Evolutionary conservation across 768 basidiomycete genomes (phyloP).

Genomic region (Pseudohyphozyma bogoriensis): DNA sequence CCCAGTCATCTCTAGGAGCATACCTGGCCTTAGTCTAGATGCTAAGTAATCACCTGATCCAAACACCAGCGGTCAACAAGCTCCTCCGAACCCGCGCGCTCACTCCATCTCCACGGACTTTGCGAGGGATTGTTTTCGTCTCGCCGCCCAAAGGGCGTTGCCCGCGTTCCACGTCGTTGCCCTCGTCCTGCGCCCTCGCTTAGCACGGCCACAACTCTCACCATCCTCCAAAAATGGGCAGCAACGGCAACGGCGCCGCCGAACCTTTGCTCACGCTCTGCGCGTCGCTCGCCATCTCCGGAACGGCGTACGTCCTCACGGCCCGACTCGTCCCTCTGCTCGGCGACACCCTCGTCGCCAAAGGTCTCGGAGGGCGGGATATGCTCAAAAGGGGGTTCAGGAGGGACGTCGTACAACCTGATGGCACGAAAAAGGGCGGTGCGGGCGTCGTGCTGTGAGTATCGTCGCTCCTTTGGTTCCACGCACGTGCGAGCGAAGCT

Average conservation of each 20-base stretch:
- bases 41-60: too few species aligned
- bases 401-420: slow-evolving; percentile 44
- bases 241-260: neutral
- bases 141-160: too few species aligned
- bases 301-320: slow-evolving; percentile 51
- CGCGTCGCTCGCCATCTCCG: neutral
- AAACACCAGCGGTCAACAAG: too few species aligned
- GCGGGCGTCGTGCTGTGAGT: slow-evolving; percentile 4
- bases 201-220: too few species aligned
- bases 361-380: slow-evolving; percentile 75
- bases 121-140: too few species aligned
- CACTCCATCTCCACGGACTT: too few species aligned
- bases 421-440: slow-evolving; percentile 33
- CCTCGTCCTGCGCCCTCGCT: too few species aligned
- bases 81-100: too few species aligned
- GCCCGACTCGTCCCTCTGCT: slow-evolving; percentile 72
- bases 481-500: neutral
- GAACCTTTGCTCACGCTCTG: neutral
- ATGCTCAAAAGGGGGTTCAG: slow-evolving; percentile 66
- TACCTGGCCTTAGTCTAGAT: too few species aligned
- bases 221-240: too few species aligned
- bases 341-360: slow-evolving; percentile 65
- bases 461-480: neutral
- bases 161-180: too few species aligned
- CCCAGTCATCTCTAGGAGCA: too few species aligned